These are phyloP conservation scores for Colletotrichum sojae DNA, from an alignment of 2,329 filamentous ascomycete species.

Conservation along the genomic window DNA sequence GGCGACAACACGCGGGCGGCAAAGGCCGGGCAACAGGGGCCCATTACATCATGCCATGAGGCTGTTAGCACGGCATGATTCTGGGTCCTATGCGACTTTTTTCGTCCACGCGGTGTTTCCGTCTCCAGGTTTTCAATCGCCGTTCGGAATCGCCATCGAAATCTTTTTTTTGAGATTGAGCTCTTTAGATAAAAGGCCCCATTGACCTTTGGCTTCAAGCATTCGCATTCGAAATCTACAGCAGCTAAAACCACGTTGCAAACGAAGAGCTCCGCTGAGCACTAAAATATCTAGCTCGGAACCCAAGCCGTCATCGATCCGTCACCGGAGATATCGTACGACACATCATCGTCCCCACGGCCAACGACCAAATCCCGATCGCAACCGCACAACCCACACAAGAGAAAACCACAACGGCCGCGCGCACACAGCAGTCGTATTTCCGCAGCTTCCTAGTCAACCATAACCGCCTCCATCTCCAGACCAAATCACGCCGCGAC, in stretches of 20 bases:
- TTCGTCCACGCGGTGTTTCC: slow-evolving; percentile 16
- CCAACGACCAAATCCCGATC: slow-evolving; percentile 23
- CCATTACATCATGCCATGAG: slow-evolving; percentile 41
- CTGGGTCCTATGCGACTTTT: slow-evolving; percentile 33
- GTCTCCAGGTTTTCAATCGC: slow-evolving; percentile 31
- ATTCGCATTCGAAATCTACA: background rate
- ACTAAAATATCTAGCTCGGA: slow-evolving; percentile 18
- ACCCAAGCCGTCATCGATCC: slow-evolving; percentile 35
- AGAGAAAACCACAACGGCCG: slow-evolving; percentile 9
- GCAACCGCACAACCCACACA: background rate
- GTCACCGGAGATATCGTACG: slow-evolving; percentile 34
- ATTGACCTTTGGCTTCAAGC: background rate
- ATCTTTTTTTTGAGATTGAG: background rate
- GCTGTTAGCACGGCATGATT: too few species aligned
- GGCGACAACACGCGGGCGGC: slow-evolving; percentile 19
- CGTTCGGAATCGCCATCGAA: slow-evolving; percentile 25
- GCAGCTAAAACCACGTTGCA: background rate
- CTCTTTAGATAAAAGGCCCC: slow-evolving; percentile 31
- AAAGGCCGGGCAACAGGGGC: slow-evolving; percentile 35
- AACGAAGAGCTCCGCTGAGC: slow-evolving; percentile 20
- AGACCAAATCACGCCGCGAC: slow-evolving; percentile 8
- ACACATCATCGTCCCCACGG: slow-evolving; percentile 28
- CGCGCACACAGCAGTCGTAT: slow-evolving; percentile 9
- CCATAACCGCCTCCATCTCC: background rate
- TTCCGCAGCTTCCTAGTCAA: slow-evolving; percentile 18